Evolutionary conservation across 164 flowering plant species (phyloP).

Genomic region (Stephania cephalantha): DNA sequence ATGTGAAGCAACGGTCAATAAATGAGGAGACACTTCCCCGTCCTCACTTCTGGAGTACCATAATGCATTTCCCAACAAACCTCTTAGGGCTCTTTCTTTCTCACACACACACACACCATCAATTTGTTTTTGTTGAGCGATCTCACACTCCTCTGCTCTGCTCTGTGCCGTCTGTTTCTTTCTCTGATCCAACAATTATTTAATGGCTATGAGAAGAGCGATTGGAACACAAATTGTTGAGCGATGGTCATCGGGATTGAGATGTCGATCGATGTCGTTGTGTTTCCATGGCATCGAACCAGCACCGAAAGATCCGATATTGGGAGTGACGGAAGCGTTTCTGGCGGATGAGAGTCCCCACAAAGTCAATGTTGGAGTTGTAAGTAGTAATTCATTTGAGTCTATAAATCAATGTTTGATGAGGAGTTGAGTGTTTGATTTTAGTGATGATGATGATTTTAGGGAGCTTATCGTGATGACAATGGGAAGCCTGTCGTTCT

Average conservation of each 20-base stretch:
- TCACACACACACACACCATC: no score
- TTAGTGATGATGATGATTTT: not conserved
- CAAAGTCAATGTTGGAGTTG: conserved; percentile 94
- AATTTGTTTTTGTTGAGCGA: no score
- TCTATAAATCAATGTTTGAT: not conserved
- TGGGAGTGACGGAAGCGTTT: conserved; percentile 92
- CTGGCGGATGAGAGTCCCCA: conserved; percentile 73
- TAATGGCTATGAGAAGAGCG: conserved; percentile 38
- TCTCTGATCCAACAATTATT: not conserved
- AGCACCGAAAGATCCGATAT: conserved; percentile 87
- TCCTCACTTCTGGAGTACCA: no score
- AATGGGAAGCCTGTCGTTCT: conserved; percentile 93
- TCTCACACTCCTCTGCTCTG: no score
- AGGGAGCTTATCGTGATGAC: conserved; percentile 98
- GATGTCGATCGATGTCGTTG: conserved; percentile 59
- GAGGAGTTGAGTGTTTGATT: not conserved
- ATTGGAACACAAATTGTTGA: conserved; percentile 18
- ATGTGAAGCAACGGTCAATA: no score
- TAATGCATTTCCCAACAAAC: no score
- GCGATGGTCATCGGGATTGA: conserved; percentile 14
- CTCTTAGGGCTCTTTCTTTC: no score
- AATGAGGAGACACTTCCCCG: no score
- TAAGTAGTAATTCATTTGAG: conserved; percentile 27
- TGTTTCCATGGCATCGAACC: conserved; percentile 85
- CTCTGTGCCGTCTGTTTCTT: not conserved